A percentile compares a stretch with the other conserved stretches of the same genome.
Conservation (phyloP, 495 filamentous ascomycete genomes). For the Tetracladium marchalianum region DNA sequence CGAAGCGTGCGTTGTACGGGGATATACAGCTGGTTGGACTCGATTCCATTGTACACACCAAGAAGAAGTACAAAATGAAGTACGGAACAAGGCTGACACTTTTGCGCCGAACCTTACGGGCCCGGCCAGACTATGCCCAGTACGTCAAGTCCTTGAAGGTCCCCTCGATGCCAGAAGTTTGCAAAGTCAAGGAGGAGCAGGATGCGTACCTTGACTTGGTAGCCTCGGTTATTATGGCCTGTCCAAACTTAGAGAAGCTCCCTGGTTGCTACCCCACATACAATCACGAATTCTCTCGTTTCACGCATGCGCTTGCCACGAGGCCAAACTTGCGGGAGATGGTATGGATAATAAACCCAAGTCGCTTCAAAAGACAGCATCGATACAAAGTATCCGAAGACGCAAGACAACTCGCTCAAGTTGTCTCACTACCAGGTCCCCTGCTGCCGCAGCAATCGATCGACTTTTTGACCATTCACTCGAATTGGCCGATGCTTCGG, state of each 20-base stretch:
- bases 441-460: conserved; percentile 42
- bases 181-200: conserved; percentile 32
- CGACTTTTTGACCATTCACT: conserved; percentile 60
- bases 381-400: conserved; percentile 7
- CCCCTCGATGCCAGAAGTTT: conserved; percentile 48
- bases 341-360: conserved; percentile 61
- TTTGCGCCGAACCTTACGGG: conserved; percentile 64
- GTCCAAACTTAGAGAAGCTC: conserved; percentile 72
- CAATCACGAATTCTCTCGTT: conserved; percentile 60
- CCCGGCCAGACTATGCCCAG: conserved; percentile 58
- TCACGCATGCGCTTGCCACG: conserved; percentile 72
- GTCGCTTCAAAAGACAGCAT: conserved; percentile 21
- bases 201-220: conserved; percentile 61
- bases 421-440: conserved; percentile 4
- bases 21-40: conserved; percentile 54
- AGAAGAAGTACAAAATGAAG: conserved; percentile 57
- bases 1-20: conserved; percentile 57
- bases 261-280: conserved; percentile 62
- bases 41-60: conserved; percentile 52
- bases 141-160: conserved; percentile 68
- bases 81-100: conserved; percentile 61
- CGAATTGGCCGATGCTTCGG: conserved; percentile 58
- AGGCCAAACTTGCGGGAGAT: conserved; percentile 65
- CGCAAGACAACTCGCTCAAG: conserved; percentile 1
- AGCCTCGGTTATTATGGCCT: conserved; percentile 76